A percentile compares a stretch with the other conserved stretches of the same genome.
Evolutionary conservation across 2,329 filamentous ascomycete genomes (phyloP).

Genomic region (Magnaporthiopsis rhizophila): DNA sequence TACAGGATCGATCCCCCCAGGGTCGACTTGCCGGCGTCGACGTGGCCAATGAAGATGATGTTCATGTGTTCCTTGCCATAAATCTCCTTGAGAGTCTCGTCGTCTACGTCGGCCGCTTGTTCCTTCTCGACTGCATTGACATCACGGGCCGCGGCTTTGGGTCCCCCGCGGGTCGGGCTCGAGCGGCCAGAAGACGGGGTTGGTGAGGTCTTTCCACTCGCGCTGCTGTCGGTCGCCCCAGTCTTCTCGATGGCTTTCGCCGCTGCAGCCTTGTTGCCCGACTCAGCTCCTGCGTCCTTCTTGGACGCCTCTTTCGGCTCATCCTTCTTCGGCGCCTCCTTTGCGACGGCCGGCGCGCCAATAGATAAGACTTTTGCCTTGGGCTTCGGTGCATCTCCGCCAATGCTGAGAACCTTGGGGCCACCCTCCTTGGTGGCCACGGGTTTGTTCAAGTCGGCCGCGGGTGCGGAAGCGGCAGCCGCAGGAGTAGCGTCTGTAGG

Average conservation of each 20-base stretch:
- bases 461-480: conserved; percentile 31
- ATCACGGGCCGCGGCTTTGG: conserved; percentile 54
- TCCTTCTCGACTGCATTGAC: conserved; percentile 80
- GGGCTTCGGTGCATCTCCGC: conserved; percentile 42
- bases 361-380: conserved; percentile 70
- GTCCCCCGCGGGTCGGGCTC: conserved; percentile 61
- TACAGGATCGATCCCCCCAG: conserved; percentile 90
- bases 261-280: conserved; percentile 76
- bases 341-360: conserved; percentile 37
- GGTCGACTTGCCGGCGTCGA: conserved; percentile 96
- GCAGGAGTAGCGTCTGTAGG: conserved; percentile 39
- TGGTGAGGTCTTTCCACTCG: conserved; percentile 69
- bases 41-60: conserved; percentile 92
- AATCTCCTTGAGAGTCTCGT: conserved; percentile 78
- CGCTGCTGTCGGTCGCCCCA: conserved; percentile 52
- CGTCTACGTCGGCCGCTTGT: conserved; percentile 65
- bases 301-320: conserved; percentile 40
- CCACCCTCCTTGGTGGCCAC: conserved; percentile 46
- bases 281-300: conserved; percentile 41
- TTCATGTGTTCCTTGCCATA: conserved; percentile 93
- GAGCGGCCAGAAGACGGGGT: conserved; percentile 76
- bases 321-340: conserved; percentile 28
- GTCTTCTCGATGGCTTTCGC: conserved; percentile 89
- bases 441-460: conserved; percentile 40
- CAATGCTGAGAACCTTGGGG: conserved; percentile 57